Evolutionary conservation across 2,329 filamentous ascomycete species (phyloP).

Genomic region (Ophiostoma sp.): DNA sequence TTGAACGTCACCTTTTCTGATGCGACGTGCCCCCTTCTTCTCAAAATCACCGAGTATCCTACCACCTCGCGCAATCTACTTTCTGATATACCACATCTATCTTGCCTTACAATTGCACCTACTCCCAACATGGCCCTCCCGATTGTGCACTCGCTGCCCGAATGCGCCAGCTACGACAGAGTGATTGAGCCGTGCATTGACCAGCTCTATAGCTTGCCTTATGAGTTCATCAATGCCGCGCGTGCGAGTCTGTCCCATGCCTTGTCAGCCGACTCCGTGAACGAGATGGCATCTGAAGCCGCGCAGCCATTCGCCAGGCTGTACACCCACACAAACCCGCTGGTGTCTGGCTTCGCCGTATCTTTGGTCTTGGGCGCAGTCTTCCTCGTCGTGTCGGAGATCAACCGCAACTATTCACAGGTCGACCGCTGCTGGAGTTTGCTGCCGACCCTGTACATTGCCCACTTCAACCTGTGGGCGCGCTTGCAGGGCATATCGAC

Average conservation of each 20-base stretch:
- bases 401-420: conserved; percentile 95
- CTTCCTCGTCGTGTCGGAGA: conserved; percentile 70
- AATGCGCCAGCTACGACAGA: conserved; percentile 69
- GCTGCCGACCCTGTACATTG: conserved; percentile 78
- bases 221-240: conserved; percentile 55
- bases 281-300: conserved; percentile 29
- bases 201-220: conserved; percentile 65
- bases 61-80: too few relatives aligned
- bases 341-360: conserved; percentile 67
- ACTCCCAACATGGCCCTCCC: conserved; percentile 60
- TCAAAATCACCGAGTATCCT: too few relatives aligned
- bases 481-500: conserved; percentile 66
- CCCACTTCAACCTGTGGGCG: conserved; percentile 79
- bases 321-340: conserved; percentile 80
- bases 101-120: neutral
- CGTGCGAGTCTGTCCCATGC: neutral
- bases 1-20: neutral
- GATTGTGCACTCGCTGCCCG: conserved; percentile 59
- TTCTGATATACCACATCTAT: neutral
- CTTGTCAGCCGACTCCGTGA: neutral
- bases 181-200: conserved; percentile 70
- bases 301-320: conserved; percentile 46
- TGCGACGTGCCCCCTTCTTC: too few relatives aligned
- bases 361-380: conserved; percentile 65
- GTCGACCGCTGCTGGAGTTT: conserved; percentile 91